These are phyloP conservation scores for Rhynchosporium agropyri DNA, from an alignment of 2,329 filamentous ascomycete genomes.

Conservation along the genomic window DNA sequence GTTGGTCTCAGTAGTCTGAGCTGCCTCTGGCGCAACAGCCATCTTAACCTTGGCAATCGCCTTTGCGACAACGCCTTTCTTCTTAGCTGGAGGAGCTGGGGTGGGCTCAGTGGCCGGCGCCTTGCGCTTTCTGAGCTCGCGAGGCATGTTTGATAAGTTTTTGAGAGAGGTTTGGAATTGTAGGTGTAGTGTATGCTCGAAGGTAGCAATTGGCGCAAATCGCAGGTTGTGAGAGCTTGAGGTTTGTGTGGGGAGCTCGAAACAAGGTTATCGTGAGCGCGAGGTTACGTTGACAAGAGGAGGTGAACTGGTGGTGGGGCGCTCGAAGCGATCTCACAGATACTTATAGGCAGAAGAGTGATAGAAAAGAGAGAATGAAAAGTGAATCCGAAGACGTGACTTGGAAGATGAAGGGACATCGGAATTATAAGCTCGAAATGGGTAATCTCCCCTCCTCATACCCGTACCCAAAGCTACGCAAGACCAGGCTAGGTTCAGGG, in stretches of 20 bases:
- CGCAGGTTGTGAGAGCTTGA: conserved; percentile 2
- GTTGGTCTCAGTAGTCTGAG: conserved; percentile 33
- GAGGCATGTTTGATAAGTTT: conserved; percentile 50
- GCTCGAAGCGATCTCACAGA: not conserved
- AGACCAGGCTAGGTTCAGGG: conserved; percentile 23
- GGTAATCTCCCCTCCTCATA: conserved; percentile 30
- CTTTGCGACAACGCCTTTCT: conserved; percentile 47
- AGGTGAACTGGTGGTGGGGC: conserved; percentile 5
- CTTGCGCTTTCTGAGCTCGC: conserved; percentile 64
- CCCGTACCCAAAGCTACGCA: conserved; percentile 30
- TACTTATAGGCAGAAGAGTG: conserved; percentile 1
- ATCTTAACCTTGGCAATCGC: conserved; percentile 45
- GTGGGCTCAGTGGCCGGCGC: conserved; percentile 51
- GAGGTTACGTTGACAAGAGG: not conserved
- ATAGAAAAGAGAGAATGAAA: conserved; percentile 8
- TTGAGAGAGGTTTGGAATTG: conserved; percentile 16
- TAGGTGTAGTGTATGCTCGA: conserved; percentile 25
- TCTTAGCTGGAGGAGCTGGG: conserved; percentile 52
- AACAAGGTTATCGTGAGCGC: conserved; percentile 9
- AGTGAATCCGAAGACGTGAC: conserved; percentile 11
- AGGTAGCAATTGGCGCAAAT: conserved; percentile 32
- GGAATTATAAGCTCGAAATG: conserved; percentile 35
- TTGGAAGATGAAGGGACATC: conserved; percentile 31
- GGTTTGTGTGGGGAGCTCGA: conserved; percentile 12
- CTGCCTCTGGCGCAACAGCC: conserved; percentile 38